Conservation (phyloP, 331 rosid species). For the Malus hybrid region DNA sequence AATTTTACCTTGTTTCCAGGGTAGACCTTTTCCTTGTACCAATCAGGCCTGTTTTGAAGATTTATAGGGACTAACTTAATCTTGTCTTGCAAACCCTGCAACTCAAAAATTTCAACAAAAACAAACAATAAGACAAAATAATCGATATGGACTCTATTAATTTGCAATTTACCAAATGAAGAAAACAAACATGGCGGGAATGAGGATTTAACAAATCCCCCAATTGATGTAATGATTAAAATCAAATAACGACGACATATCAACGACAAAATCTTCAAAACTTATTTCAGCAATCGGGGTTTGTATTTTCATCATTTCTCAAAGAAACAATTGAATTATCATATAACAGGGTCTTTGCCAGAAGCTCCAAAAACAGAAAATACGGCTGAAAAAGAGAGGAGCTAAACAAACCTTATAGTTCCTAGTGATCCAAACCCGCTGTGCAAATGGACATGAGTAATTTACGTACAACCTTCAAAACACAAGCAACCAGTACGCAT, state of each 20-base stretch:
- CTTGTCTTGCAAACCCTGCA: conserved; percentile 31
- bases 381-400: neutral
- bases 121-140: neutral
- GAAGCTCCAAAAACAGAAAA: neutral
- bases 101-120: neutral
- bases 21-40: conserved; percentile 46
- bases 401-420: conserved; percentile 4
- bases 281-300: too few relatives aligned
- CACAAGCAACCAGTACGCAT: neutral
- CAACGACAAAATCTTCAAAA: too few relatives aligned
- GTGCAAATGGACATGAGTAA: conserved; percentile 16
- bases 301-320: too few relatives aligned
- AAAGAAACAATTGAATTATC: neutral
- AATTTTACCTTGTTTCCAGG: conserved; percentile 54
- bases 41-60: conserved; percentile 26
- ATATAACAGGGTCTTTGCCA: neutral
- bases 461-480: conserved; percentile 12
- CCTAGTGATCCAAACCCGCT: conserved; percentile 15
- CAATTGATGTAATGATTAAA: too few relatives aligned
- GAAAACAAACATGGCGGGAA: too few relatives aligned
- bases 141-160: neutral
- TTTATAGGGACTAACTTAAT: conserved; percentile 28
- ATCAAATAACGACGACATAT: too few relatives aligned
- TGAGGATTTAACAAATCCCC: too few relatives aligned
- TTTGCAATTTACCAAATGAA: neutral